Conservation (phyloP, 805 yeast species). For the Schwanniomyces vanrijiae region DNA sequence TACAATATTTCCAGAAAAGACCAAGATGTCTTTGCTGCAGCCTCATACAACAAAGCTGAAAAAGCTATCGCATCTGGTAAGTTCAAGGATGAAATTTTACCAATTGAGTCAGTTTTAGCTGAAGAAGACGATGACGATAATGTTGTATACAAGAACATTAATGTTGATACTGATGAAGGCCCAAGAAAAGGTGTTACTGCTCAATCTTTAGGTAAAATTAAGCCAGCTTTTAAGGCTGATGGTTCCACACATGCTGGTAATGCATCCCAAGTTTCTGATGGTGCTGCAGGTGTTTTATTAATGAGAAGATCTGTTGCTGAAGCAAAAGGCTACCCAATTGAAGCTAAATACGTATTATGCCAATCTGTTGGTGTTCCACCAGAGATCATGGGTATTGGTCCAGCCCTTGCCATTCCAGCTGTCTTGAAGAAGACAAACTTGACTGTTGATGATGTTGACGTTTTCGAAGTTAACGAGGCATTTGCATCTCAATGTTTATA, state of each 20-base stretch:
- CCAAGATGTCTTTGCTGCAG: conserved; percentile 90
- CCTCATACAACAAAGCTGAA: conserved; percentile 82
- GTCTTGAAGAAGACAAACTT: conserved; percentile 65
- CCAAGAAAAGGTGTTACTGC: conserved; percentile 87
- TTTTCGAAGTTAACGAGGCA: conserved; percentile 93
- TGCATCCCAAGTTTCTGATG: conserved; percentile 94
- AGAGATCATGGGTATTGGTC: conserved; percentile 97
- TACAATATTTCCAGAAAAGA: conserved; percentile 62
- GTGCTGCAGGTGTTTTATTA: conserved; percentile 87
- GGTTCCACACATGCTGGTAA: conserved; percentile 96
- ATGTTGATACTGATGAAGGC: conserved; percentile 78
- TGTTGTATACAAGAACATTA: conserved; percentile 38
- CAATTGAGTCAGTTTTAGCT: conserved; percentile 62
- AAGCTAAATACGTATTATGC: conserved; percentile 79
- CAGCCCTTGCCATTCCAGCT: conserved; percentile 91
- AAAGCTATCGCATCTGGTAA: conserved; percentile 65
- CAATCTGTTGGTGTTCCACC: conserved; percentile 93
- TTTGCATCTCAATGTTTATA: conserved; percentile 93
- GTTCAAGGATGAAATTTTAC: conserved; percentile 89
- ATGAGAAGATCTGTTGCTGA: conserved; percentile 86
- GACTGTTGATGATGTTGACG: conserved; percentile 61
- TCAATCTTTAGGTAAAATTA: conserved; percentile 67
- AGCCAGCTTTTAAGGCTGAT: conserved; percentile 81
- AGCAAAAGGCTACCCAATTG: conserved; percentile 63
- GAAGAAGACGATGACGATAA: conserved; percentile 61